phyloP scores from a whole-genome alignment of 495 filamentous ascomycete species.

The Xylaria palmicola region DNA sequence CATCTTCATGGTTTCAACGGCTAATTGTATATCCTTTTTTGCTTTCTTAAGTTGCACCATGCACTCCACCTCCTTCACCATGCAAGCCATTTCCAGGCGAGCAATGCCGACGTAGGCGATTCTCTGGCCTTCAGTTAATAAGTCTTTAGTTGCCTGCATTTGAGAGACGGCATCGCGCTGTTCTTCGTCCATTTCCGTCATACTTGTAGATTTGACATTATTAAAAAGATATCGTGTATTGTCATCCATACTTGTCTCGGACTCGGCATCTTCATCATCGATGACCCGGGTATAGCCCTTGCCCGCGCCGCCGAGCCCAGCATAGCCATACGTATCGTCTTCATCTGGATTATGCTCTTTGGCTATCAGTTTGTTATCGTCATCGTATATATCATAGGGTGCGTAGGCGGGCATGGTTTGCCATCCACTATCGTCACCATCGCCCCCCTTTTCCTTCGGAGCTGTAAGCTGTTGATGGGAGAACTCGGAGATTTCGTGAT shows the following conservation, averaged over 20 bases:
- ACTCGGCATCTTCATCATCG: slow-evolving; percentile 90
- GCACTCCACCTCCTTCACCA: slow-evolving; percentile 65
- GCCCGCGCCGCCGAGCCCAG: slow-evolving; percentile 76
- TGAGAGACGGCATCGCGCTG: slow-evolving; percentile 81
- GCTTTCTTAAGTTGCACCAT: slow-evolving; percentile 53
- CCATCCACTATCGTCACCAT: slow-evolving; percentile 68
- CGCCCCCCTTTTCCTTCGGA: slow-evolving; percentile 44
- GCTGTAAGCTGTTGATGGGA: slow-evolving; percentile 82
- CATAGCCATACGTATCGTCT: slow-evolving; percentile 70
- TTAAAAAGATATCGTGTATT: slow-evolving; percentile 96
- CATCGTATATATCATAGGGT: slow-evolving; percentile 91
- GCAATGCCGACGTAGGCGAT: slow-evolving; percentile 95
- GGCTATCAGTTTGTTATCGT: slow-evolving; percentile 83
- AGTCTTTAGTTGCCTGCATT: slow-evolving; percentile 92
- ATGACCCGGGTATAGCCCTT: slow-evolving; percentile 94
- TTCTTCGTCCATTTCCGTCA: slow-evolving; percentile 63
- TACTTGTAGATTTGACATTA: slow-evolving; percentile 56
- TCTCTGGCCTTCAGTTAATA: slow-evolving; percentile 91
- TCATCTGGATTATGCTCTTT: slow-evolving; percentile 69
- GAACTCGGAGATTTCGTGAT: slow-evolving; percentile 68
- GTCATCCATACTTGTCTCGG: slow-evolving; percentile 93
- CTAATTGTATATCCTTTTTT: slow-evolving; percentile 67
- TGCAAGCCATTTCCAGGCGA: slow-evolving; percentile 71
- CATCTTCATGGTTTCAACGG: slow-evolving; percentile 80
- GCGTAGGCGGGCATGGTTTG: slow-evolving; percentile 92